These are phyloP conservation scores for Leccinum barrowsii DNA, from an alignment of 768 basidiomycete genomes.

Conservation along the genomic window DNA sequence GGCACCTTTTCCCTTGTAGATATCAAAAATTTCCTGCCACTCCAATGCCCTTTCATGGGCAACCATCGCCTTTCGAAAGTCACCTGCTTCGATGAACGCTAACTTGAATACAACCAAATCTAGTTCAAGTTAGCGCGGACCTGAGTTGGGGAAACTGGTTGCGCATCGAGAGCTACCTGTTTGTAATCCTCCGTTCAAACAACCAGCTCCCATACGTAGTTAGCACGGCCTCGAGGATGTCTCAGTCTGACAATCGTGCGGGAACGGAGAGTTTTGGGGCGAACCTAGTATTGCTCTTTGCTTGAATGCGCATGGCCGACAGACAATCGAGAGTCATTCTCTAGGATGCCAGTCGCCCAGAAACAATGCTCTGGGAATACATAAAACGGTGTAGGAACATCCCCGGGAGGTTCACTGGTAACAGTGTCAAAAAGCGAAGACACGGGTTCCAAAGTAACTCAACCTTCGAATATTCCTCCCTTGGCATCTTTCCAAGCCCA, in stretches of 20 bases:
- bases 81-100: constrained; percentile 74
- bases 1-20: constrained; percentile 47
- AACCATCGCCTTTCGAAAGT: constrained; percentile 71
- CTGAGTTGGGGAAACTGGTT: not conserved
- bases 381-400: constrained; percentile 24
- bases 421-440: constrained; percentile 7
- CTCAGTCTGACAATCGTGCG: constrained; percentile 6
- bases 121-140: constrained; percentile 2
- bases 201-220: constrained; percentile 83
- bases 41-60: constrained; percentile 83
- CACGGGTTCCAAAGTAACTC: not conserved
- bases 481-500: constrained; percentile 42
- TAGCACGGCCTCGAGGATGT: constrained; percentile 52
- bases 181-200: constrained; percentile 80
- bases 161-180: constrained; percentile 76
- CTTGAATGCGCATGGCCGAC: constrained; percentile 65
- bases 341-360: constrained; percentile 33
- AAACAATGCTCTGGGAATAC: constrained; percentile 62
- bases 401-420: constrained; percentile 18
- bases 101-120: not conserved
- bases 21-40: constrained; percentile 90
- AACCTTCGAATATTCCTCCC: constrained; percentile 51
- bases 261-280: constrained; percentile 13
- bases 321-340: constrained; percentile 33
- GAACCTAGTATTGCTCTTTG: constrained; percentile 62